These are phyloP conservation scores for Chalciporus pseudorubinellus DNA, from an alignment of 768 basidiomycete species.

Conservation along the genomic window DNA sequence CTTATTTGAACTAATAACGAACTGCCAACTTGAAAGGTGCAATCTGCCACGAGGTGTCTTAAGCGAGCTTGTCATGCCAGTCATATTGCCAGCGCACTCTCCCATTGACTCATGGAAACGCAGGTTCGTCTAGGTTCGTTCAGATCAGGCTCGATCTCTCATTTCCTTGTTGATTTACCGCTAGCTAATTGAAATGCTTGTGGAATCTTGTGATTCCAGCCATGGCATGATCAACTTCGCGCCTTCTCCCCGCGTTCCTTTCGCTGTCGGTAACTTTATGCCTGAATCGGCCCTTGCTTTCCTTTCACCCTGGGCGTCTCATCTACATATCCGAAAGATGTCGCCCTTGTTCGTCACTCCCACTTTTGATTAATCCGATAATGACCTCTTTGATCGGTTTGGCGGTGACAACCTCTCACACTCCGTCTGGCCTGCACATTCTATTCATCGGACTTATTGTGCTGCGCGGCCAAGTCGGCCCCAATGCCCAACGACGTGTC, in stretches of 20 bases:
- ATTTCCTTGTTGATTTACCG: constrained; percentile 29
- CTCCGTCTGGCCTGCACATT: constrained; percentile 6
- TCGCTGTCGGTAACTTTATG: constrained; percentile 29
- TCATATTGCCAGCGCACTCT: constrained; percentile 11
- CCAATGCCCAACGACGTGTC: constrained; percentile 11
- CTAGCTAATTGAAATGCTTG: constrained; percentile 16
- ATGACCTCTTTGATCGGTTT: background rate
- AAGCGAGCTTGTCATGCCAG: constrained; percentile 23
- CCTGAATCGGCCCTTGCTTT: constrained; percentile 14
- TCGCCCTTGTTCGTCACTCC: constrained; percentile 2
- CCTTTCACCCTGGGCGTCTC: constrained; percentile 2
- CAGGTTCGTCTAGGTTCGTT: constrained; percentile 2
- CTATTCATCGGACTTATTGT: background rate
- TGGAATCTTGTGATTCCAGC: constrained; percentile 9
- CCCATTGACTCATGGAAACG: constrained; percentile 21
- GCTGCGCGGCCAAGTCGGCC: constrained; percentile 20
- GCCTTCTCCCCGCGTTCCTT: constrained; percentile 25
- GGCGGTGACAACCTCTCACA: constrained; percentile 17
- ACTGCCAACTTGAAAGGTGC: constrained; percentile 8
- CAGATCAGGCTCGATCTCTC: constrained; percentile 25
- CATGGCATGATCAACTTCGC: constrained; percentile 22
- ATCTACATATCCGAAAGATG: background rate
- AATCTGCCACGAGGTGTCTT: constrained; percentile 24
- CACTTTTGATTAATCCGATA: constrained; percentile 7
- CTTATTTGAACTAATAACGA: constrained; percentile 15